Conservation (phyloP, 2,329 filamentous ascomycete species). For the Fusarium coffeatum region DNA sequence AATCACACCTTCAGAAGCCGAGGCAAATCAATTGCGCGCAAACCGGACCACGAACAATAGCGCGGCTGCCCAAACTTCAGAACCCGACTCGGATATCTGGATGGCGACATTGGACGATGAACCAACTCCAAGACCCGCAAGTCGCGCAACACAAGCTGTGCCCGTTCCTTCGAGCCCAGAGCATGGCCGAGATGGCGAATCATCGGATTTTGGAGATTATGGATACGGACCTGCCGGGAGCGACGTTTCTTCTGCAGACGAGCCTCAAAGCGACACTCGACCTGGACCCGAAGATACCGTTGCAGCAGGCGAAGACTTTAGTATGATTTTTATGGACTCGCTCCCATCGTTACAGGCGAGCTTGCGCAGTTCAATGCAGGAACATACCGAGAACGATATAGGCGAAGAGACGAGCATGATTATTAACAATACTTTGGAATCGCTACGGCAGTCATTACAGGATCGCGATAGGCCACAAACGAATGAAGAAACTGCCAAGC, state of each 20-base stretch:
- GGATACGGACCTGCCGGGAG: constrained; percentile 48
- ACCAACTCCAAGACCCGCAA: constrained; percentile 50
- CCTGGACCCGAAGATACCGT: constrained; percentile 56
- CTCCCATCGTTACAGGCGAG: constrained; percentile 63
- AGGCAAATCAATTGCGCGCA: constrained; percentile 13
- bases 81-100: constrained; percentile 58
- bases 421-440: constrained; percentile 66
- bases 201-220: constrained; percentile 44
- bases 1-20: constrained; percentile 41
- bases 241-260: constrained; percentile 51
- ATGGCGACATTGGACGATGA: constrained; percentile 57
- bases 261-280: constrained; percentile 41
- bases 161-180: constrained; percentile 25
- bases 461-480: constrained; percentile 27
- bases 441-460: constrained; percentile 55
- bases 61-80: constrained; percentile 46
- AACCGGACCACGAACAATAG: constrained; percentile 18
- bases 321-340: constrained; percentile 69
- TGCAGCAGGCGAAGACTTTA: constrained; percentile 66
- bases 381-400: constrained; percentile 57
- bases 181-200: constrained; percentile 27
- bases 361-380: constrained; percentile 50
- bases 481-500: constrained; percentile 19
- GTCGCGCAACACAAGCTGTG: constrained; percentile 22
- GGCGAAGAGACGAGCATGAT: constrained; percentile 68